Conservation (phyloP, 371 early-diverging fungal genomes). For the Mortierella sp. region DNA sequence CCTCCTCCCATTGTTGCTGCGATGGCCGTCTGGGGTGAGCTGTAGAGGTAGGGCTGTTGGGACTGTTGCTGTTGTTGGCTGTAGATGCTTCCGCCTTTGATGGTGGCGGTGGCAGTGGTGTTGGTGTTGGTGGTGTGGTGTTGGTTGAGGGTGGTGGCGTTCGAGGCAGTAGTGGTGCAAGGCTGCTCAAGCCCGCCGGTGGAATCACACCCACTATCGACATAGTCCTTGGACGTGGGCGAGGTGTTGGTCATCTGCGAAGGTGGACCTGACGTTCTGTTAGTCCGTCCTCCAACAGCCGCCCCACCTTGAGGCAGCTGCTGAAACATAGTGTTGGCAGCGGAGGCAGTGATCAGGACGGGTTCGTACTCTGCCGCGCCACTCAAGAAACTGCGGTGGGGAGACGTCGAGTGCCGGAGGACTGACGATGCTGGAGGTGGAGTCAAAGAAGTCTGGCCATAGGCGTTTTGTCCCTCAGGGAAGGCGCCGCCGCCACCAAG, state of each 20-base stretch:
- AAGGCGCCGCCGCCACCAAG: not conserved
- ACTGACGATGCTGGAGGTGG: conserved; percentile 50
- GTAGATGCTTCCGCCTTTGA: not conserved
- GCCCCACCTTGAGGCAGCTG: not conserved
- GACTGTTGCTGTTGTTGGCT: conserved; percentile 1
- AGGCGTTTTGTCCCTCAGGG: not conserved
- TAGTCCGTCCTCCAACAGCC: not conserved
- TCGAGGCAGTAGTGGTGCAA: conserved; percentile 28
- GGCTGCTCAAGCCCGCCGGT: conserved; percentile 33
- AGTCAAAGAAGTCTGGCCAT: conserved; percentile 33
- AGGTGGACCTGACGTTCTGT: conserved; percentile 21
- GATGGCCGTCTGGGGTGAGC: not conserved
- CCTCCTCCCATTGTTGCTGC: not conserved
- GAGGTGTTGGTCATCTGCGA: conserved; percentile 30
- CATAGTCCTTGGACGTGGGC: conserved; percentile 33
- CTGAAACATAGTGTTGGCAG: not conserved
- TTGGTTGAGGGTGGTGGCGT: conserved; percentile 28
- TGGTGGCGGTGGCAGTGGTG: conserved; percentile 1
- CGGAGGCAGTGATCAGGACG: conserved; percentile 16
- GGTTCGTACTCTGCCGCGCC: conserved; percentile 20
- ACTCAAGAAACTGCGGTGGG: conserved; percentile 19
- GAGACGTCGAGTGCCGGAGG: conserved; percentile 38
- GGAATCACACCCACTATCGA: conserved; percentile 41
- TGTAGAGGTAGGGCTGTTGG: conserved; percentile 12
- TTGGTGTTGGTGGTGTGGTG: not conserved